These are phyloP conservation scores for Cicer chorassanicum DNA, from an alignment of 306 rosid genomes.

Conservation along the genomic window DNA sequence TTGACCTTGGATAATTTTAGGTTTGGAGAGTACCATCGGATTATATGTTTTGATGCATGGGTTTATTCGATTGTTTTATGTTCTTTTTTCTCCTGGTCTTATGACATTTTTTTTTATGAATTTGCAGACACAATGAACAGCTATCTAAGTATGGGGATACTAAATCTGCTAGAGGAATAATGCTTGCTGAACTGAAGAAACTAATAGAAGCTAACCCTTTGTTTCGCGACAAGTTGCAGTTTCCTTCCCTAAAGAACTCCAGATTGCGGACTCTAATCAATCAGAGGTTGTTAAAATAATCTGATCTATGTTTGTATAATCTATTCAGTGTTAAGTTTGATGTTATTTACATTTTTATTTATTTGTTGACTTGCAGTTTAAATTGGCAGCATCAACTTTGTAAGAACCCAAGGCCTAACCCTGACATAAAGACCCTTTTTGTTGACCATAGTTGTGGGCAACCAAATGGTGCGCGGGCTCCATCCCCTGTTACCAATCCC, in stretches of 20 bases:
- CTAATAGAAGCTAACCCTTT: conserved; percentile 97
- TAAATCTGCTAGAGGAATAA: conserved; percentile 95
- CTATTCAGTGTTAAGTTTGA: conserved; percentile 24
- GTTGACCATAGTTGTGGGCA: conserved; percentile 98
- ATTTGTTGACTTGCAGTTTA: conserved; percentile 67
- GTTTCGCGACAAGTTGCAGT: conserved; percentile 97
- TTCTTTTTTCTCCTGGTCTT: not conserved
- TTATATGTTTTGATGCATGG: conserved; percentile 27
- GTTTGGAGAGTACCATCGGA: conserved; percentile 53
- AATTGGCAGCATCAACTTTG: conserved; percentile 99
- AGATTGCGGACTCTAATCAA: conserved; percentile 95
- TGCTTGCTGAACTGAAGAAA: conserved; percentile 97
- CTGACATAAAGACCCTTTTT: conserved; percentile 97
- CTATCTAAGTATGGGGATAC: conserved; percentile 98
- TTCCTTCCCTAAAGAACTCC: conserved; percentile 94
- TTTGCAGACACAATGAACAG: conserved; percentile 95
- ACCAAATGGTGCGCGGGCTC: conserved; percentile 99
- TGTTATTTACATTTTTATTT: conserved; percentile 36
- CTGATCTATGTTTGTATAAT: conserved; percentile 26
- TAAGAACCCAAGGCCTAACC: conserved; percentile 96
- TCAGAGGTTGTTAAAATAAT: conserved; percentile 74
- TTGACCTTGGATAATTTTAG: conserved; percentile 94
- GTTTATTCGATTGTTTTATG: not conserved
- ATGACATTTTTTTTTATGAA: conserved; percentile 24
- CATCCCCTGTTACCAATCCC: conserved; percentile 98